These are phyloP conservation scores for Xanthoceras sorbifolium DNA, from an alignment of 345 rosid species.

Conservation along the genomic window DNA sequence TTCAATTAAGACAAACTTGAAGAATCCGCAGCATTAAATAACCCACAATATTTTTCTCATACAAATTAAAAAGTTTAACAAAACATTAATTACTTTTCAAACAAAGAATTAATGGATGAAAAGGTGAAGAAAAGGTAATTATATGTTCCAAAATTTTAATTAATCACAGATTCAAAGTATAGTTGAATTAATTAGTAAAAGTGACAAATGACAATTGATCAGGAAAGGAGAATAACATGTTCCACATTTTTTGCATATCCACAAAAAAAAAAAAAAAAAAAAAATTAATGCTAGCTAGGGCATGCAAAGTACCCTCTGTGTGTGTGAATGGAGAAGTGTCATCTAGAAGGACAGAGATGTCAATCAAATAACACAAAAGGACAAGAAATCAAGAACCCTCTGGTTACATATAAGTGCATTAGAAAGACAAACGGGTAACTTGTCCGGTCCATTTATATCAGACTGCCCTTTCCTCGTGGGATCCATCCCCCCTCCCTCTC, in stretches of 20 bases:
- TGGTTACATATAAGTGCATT: not conserved
- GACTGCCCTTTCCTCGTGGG: conserved; percentile 41
- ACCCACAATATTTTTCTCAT: not conserved
- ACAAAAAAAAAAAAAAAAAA: not conserved
- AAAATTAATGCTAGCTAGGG: not conserved
- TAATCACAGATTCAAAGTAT: too few relatives aligned
- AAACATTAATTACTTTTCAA: not conserved
- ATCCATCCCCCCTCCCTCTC: conserved; percentile 41
- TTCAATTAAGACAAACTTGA: too few relatives aligned
- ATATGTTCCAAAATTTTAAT: not conserved
- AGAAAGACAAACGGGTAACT: conserved; percentile 34
- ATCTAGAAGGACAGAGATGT: conserved; percentile 38
- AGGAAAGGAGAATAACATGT: conserved; percentile 24
- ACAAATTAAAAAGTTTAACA: not conserved
- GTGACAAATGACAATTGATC: not conserved
- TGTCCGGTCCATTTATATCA: conserved; percentile 42
- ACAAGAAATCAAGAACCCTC: conserved; percentile 17
- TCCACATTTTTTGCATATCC: conserved; percentile 4
- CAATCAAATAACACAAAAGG: conserved; percentile 23
- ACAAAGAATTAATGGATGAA: not conserved
- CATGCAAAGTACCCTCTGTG: conserved; percentile 6
- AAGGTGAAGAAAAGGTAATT: not conserved
- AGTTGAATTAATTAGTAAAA: not conserved
- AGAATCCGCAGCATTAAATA: not conserved
- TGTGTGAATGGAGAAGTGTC: conserved; percentile 5